Evolutionary conservation across 257 asterid species (phyloP), one percentile per base, ranked within the genome.

Genomic region (Paulownia fortunei): DNA sequence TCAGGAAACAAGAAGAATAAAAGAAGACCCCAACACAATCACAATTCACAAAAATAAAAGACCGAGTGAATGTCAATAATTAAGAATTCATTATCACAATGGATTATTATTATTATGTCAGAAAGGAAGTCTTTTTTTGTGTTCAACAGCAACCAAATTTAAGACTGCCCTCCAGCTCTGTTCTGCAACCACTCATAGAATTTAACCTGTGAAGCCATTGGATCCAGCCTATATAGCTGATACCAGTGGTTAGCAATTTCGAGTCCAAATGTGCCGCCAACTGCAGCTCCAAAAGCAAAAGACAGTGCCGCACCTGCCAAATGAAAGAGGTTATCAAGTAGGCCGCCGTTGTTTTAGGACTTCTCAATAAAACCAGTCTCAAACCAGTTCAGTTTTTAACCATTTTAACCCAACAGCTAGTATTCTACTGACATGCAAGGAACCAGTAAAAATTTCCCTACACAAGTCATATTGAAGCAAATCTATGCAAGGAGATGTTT

Each of bases 131-230:
- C 18, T 12, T 76, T 26, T 51, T 59, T 49, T 61, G 72, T 30
- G 39, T 16, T 44, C 36, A 23, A 34, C 4, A 63, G 67, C 37
- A 27, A 63, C 41, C 59, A 75, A 54, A 73, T 23, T 9, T 61
- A 81, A 47, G 76, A 71, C 9, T 72, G 72, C 15, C 73, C 84
- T 82, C 80, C 86, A 37, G 87, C 87, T 82, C 85, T 92, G 80
- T 88, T 90, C 87, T 92, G 94, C 91, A 96, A 81, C 99, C 99
- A 94, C 80, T 94, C 97, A 70, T 80, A 82, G 88, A 92, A 94
- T 72, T 91, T 94, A 68, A 91, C 85, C 88, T 94, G 98, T 26
- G 99, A 87, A 59, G 92, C 84, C 85, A 90, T 79, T 0, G 99
- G 85, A 62, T 92, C 92, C 79, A 84, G 46, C 89, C 90, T 80